Conservation (phyloP, 345 rosid genomes). For the Eucalyptus coolabah region DNA sequence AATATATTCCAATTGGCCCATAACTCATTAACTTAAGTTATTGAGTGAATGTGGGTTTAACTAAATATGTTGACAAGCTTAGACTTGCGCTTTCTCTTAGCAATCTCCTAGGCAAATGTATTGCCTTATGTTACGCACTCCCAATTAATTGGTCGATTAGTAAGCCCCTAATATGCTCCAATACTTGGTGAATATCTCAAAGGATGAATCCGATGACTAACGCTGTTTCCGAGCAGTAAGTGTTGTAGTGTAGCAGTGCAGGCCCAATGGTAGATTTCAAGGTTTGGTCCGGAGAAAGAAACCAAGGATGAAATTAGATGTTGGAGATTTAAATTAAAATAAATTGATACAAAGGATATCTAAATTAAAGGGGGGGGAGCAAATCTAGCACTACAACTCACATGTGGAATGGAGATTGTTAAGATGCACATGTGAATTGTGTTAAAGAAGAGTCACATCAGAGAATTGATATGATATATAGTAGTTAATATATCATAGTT, state of each 20-base stretch:
- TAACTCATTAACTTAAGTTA: background rate
- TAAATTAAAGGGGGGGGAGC: background rate
- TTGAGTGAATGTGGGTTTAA: too few relatives aligned
- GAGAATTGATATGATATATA: fast-evolving
- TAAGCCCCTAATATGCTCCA: too few relatives aligned
- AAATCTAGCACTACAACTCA: background rate
- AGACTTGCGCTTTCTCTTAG: background rate
- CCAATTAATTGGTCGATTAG: background rate
- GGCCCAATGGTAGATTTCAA: too few relatives aligned
- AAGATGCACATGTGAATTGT: background rate
- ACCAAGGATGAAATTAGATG: background rate
- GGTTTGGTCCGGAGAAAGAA: background rate
- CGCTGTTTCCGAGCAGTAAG: fast-evolving
- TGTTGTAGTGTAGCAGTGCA: background rate
- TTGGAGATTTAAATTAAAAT: background rate
- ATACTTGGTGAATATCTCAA: too few relatives aligned
- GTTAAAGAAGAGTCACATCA: background rate
- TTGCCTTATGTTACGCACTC: background rate
- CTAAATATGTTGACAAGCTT: too few relatives aligned
- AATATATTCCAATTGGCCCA: too few relatives aligned
- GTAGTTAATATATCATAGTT: fast-evolving
- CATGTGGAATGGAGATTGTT: background rate
- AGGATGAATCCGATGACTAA: too few relatives aligned
- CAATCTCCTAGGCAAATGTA: background rate
- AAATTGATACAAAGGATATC: background rate